Base-by-base conservation (phyloP, 306 rosid species). In the Gleditsia sinensis region DNA sequence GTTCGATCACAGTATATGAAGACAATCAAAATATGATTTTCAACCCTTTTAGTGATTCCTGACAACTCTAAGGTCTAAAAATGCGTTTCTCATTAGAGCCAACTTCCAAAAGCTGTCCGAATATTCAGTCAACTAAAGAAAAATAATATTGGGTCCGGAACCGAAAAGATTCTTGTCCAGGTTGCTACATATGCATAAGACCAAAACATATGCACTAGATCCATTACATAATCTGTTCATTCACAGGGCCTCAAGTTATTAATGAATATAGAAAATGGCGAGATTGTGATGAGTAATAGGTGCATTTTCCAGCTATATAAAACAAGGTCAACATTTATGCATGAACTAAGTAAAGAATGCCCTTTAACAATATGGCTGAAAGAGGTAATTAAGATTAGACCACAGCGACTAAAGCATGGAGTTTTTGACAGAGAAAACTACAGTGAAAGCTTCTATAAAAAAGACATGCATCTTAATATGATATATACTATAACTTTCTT, bases 381-480 rank as follows among this genome's bases (percentile, higher is more conserved):
- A 19, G 56, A 63, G 51, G 39, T 28, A 48, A 67, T 65, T 72
- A 56, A 71, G 78, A 79, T n/a, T n/a, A n/a, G n/a, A n/a, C n/a
- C 65, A 30, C 67, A 42, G 46, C 43, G 30, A 71, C 64, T 61
- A 33, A 42, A 65, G 73, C 64, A 51, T 17, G 17, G 60, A n/a
- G 32, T 40, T 39, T 20, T 58, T 53, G 77, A 67, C 82, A 45
- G 78, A 63, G 53, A 63, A 45, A 55, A 49, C 48, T 67, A 21
- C 69, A 58, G 76, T 5, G n/a, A 74, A 59, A 74, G 77, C 74
- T 75, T 74, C 81, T 53, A 64, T 65, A n/a, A 59, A 69, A 59
- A 69, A 27, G 70, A 74, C 21, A 23, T 14, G 27, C 50, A 74
- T 63, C 53, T n/a, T n/a, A n/a, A n/a, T n/a, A n/a, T n/a, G n/a